Conservation (phyloP, 2,329 filamentous ascomycete genomes). For the Emericellopsis atlantica region DNA sequence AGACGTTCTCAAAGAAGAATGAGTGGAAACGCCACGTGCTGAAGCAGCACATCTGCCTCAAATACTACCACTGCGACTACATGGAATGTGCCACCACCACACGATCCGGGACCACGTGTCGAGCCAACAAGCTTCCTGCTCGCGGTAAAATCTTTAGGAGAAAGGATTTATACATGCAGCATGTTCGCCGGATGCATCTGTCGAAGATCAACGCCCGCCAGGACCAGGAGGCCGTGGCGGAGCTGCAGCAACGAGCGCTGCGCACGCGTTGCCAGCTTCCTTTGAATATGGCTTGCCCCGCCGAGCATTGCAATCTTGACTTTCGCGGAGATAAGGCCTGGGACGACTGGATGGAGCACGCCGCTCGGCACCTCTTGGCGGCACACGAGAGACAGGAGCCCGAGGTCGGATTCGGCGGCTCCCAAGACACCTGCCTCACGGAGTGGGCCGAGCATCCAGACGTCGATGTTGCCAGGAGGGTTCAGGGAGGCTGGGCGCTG, state of each 20-base stretch:
- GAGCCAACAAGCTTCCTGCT: conserved; percentile 16
- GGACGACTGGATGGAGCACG: conserved; percentile 80
- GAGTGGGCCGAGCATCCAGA: conserved; percentile 23
- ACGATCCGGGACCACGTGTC: neutral
- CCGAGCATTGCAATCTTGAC: conserved; percentile 39
- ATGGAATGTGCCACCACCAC: conserved; percentile 12
- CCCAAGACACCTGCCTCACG: conserved; percentile 21
- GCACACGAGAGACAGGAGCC: conserved; percentile 15
- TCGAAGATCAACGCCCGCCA: conserved; percentile 20
- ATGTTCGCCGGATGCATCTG: conserved; percentile 75
- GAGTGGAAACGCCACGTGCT: conserved; percentile 89
- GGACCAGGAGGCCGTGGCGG: conserved; percentile 41
- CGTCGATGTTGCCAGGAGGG: conserved; percentile 22
- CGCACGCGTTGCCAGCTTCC: conserved; percentile 50
- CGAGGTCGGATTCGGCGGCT: conserved; percentile 23
- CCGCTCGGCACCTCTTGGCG: conserved; percentile 63
- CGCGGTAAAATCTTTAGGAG: conserved; percentile 69
- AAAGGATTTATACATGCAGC: conserved; percentile 84
- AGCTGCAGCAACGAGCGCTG: conserved; percentile 46
- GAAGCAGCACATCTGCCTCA: conserved; percentile 65
- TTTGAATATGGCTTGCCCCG: conserved; percentile 45
- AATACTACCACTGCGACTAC: conserved; percentile 65
- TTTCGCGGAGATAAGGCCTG: conserved; percentile 57
- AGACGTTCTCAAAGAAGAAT: conserved; percentile 70
- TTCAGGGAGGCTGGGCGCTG: conserved; percentile 17